Conservation (phyloP, 23 red algal genomes). For the Cyanidiococcus yangmingshanensis region DNA sequence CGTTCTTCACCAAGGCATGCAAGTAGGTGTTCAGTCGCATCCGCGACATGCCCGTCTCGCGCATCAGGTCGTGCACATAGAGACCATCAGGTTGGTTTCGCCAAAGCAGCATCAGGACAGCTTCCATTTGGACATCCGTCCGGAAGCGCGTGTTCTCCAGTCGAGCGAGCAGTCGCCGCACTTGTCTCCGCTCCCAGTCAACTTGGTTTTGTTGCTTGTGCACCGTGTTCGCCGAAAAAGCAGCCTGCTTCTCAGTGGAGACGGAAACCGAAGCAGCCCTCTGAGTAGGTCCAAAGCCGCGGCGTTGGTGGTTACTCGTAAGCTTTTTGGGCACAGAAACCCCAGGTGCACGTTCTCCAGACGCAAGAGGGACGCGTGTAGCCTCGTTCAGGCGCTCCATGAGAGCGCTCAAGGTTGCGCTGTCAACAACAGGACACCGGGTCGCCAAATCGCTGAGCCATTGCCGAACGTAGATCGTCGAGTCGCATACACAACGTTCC, state of each 20-base stretch:
- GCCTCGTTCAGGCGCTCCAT: background rate
- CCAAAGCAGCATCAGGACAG: background rate
- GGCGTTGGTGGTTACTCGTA: background rate
- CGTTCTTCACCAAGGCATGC: constrained; percentile 11
- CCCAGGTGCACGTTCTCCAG: background rate
- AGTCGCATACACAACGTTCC: background rate
- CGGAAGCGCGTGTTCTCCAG: constrained; percentile 6
- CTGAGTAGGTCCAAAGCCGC: background rate
- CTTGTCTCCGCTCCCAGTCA: background rate
- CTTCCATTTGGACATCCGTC: background rate
- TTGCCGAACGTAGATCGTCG: background rate
- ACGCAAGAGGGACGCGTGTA: background rate
- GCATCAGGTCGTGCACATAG: constrained; percentile 14
- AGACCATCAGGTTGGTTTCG: background rate
- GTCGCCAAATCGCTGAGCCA: background rate
- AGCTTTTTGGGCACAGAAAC: background rate
- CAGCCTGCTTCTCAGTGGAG: background rate
- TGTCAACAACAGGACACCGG: background rate
- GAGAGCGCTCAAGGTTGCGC: background rate
- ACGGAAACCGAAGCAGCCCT: background rate
- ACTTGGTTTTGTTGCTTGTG: background rate
- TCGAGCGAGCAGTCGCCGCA: background rate
- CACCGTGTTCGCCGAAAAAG: background rate
- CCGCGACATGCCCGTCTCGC: background rate
- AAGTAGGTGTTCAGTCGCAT: constrained; percentile 1